Conservation (phyloP, 1,139 yeast species). For the Candida freyschussii region DNA sequence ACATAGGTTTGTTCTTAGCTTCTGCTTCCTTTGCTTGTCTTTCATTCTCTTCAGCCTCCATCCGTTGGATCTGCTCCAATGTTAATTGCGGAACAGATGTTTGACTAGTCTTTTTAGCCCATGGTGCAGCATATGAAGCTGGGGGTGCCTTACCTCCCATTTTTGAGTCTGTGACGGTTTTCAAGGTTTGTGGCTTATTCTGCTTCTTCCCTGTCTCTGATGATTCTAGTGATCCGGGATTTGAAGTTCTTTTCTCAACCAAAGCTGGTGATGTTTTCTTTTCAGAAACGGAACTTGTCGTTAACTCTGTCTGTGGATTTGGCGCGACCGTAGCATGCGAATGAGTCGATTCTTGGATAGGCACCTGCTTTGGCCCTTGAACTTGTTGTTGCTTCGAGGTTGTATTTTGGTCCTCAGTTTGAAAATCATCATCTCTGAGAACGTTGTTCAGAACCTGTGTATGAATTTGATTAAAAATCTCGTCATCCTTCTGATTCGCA, state of each 20-base stretch:
- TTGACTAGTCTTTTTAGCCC: constrained; percentile 40
- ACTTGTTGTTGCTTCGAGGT: not conserved
- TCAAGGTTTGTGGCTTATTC: constrained; percentile 7
- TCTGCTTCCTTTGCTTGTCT: constrained; percentile 29
- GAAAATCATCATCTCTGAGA: constrained; percentile 17
- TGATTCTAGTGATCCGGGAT: too few relatives aligned
- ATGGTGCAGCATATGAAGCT: constrained; percentile 53
- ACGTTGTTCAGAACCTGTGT: constrained; percentile 37
- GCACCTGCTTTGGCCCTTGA: too few relatives aligned
- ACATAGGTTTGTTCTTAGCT: constrained; percentile 23
- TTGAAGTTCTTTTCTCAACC: too few relatives aligned
- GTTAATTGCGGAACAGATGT: constrained; percentile 45
- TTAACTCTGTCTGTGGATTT: too few relatives aligned
- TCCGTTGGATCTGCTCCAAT: constrained; percentile 63
- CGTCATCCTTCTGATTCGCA: constrained; percentile 20
- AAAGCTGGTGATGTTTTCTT: too few relatives aligned
- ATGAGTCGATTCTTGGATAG: too few relatives aligned
- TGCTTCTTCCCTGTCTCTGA: constrained; percentile 6
- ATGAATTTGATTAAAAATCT: constrained; percentile 35
- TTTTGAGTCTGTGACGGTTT: constrained; percentile 6
- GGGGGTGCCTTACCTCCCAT: constrained; percentile 10
- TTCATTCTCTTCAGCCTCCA: constrained; percentile 53
- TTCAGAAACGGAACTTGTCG: too few relatives aligned
- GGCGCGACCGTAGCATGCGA: too few relatives aligned
- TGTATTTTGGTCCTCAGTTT: not conserved